Base-by-base conservation (phyloP, 352 stramenopile genomes). In the Pythium folliculosum region DNA sequence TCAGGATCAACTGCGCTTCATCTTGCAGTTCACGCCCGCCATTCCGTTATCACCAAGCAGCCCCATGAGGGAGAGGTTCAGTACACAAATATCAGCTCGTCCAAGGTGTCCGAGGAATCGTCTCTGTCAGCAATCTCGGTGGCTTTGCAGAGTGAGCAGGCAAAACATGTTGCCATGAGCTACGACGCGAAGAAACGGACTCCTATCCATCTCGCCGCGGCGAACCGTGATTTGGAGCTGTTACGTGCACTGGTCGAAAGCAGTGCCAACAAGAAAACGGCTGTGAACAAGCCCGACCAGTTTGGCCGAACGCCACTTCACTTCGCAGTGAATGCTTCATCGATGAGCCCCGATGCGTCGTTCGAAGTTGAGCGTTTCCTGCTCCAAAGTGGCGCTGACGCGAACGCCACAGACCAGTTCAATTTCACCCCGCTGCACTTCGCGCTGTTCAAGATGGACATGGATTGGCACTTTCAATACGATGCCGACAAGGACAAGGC, bases 321-420 rank as follows among this genome's bases (percentile, higher is more conserved):
- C 49, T 88, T 86, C 57, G 85, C 85, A 32, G 76, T 94, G 9
- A 94, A 94, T 45, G 70, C 73, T 9, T 80, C 82, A 6, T 73
- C 72, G 0, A 91, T 92, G 80, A 88, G 64, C 27, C 73, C 86
- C 0, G 82, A 92, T 17, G 86, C 86, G n/a, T 88, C 82, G 4
- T 92, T 94, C 43, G 81, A 90, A n/a, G 67, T 92, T 9, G 86
- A 92, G 64, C 80, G 86, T 1, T 86, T 91, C 40, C 58, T 94
- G 25, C 50, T 94, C 8, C 78, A 87, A 30, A 76, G 58, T 54
- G 83, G 84, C 12, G 75, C 83, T 6, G 72, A 88, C 58, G 72
- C 69, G 5, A 86, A 88, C 30, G 73, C 74, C 10, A 68, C 80
- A 7, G 85, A 94, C 59, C 49, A 77, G n/a, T 92, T 91, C 43